Evolutionary conservation across 805 yeast species (phyloP), one percentile per base, ranked within the genome.

Genomic region (Yamadazyma endophytica): DNA sequence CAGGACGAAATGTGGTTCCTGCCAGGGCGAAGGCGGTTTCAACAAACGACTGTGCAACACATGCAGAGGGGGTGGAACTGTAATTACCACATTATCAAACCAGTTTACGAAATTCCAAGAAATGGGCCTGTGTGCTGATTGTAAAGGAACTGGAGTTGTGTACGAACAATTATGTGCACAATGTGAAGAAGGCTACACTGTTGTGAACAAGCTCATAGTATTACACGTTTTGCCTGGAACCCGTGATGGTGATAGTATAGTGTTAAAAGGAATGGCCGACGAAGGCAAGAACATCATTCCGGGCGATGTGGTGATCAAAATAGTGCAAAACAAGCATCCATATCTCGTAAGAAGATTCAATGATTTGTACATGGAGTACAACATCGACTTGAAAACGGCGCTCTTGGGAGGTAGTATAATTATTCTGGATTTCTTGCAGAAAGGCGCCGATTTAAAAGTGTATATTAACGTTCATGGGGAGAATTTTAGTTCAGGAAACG

Each of bases 281-380:
- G 82, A 80, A 50, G 82, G 77, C 0, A 50, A 70, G 13, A 64
- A 68, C 37, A 57, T 75, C 3, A 55, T 70, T 3, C 82, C 88
- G 0, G 89, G 89, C 2, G 85, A 82, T 50, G 80, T 82, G 5
- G 56, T 79, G 3, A 68, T 82, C 7, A 73, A 70, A 2, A 50
- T 82, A 15, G 63, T 64, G 22, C 70, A 71, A 42, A 37, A 61
- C 28, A 44, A 48, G 4, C 68, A 64, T 40, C 52, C 54, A 7
- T 43, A 39, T 13, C 66, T 73, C 33, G 59, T 59, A 9, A 58
- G 82, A 38, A 57, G 52, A 28, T 67, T 55, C 21, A 49, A 68
- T 21, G 74, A 75, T 42, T 51, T 78, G 29, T 58, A 60, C 32
- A 49, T 64, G 47, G 67, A 58, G 18, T 58, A 61, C 23, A 61